These are phyloP conservation scores for Leishmania lainsoni DNA, from an alignment of 208 protist genomes.

Conservation along the genomic window DNA sequence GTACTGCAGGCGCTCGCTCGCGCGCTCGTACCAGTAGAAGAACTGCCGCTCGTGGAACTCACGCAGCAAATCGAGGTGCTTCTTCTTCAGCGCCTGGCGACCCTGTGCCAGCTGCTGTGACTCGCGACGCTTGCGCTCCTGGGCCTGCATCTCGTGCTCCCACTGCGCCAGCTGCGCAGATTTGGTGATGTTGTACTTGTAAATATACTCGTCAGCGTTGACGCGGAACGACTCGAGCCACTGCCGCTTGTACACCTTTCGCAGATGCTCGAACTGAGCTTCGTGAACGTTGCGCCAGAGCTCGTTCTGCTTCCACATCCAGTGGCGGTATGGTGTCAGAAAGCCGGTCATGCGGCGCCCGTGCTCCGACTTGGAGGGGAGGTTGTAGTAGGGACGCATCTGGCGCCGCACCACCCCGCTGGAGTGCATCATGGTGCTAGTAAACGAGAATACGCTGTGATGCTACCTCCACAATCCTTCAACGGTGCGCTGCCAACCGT, in stretches of 20 bases:
- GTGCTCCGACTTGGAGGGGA: constrained; percentile 84
- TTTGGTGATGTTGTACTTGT: constrained; percentile 94
- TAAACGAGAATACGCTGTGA: neutral
- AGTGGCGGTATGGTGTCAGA: constrained; percentile 89
- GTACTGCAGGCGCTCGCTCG: constrained; percentile 90
- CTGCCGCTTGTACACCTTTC: constrained; percentile 91
- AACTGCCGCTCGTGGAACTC: constrained; percentile 93
- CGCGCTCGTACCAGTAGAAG: constrained; percentile 93
- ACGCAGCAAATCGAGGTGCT: constrained; percentile 88
- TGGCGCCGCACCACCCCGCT: constrained; percentile 42
- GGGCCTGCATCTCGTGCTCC: constrained; percentile 90
- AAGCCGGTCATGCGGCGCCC: constrained; percentile 90
- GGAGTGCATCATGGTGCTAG: constrained; percentile 44
- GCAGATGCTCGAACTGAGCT: constrained; percentile 92
- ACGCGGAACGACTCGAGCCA: constrained; percentile 92
- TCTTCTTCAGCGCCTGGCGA: constrained; percentile 84
- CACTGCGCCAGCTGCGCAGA: constrained; percentile 87
- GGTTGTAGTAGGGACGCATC: constrained; percentile 87
- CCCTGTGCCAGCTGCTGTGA: constrained; percentile 74
- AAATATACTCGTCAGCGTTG: constrained; percentile 93
- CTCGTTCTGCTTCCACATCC: constrained; percentile 95
- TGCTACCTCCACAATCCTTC: neutral
- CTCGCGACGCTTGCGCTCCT: constrained; percentile 85
- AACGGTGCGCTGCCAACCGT: neutral
- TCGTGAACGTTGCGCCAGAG: constrained; percentile 92